Evolutionary conservation across 768 basidiomycete genomes (phyloP).

Genomic region (Amanita pallidorosea): DNA sequence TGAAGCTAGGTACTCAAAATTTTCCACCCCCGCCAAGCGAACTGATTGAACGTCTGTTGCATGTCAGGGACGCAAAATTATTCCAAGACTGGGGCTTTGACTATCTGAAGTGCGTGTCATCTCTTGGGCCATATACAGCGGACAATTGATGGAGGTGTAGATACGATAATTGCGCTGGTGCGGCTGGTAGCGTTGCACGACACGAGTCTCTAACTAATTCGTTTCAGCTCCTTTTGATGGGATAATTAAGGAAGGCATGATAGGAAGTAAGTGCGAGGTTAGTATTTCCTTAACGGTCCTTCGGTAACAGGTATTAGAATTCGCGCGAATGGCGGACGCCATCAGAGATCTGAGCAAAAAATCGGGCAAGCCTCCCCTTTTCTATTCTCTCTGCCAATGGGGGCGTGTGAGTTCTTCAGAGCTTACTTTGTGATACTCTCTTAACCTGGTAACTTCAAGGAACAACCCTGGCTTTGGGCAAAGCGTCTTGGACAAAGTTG

Average conservation of each 20-base stretch:
- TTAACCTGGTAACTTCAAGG: constrained; percentile 18
- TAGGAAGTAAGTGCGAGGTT: constrained; percentile 32
- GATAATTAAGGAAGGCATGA: constrained; percentile 42
- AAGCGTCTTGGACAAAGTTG: constrained; percentile 50
- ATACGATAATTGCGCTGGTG: constrained; percentile 54
- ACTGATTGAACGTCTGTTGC: not conserved
- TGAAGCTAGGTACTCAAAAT: constrained; percentile 36
- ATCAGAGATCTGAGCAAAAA: constrained; percentile 35
- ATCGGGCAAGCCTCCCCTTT: constrained; percentile 41
- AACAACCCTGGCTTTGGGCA: constrained; percentile 59
- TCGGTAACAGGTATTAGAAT: constrained; percentile 26
- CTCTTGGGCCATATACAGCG: not conserved
- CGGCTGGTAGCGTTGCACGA: constrained; percentile 7
- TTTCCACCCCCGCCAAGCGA: not conserved
- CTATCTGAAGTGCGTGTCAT: constrained; percentile 40
- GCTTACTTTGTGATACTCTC: not conserved
- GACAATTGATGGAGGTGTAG: constrained; percentile 16
- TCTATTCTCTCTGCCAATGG: constrained; percentile 61
- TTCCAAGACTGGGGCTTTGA: constrained; percentile 64
- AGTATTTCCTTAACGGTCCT: not conserved
- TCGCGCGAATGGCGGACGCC: constrained; percentile 49
- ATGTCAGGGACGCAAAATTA: constrained; percentile 36
- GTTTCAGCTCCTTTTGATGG: constrained; percentile 42
- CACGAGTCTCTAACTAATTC: not conserved
- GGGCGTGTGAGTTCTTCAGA: constrained; percentile 35